Evolutionary conservation across 306 rosid species (phyloP).

Genomic region (Leucaena leucocephala): DNA sequence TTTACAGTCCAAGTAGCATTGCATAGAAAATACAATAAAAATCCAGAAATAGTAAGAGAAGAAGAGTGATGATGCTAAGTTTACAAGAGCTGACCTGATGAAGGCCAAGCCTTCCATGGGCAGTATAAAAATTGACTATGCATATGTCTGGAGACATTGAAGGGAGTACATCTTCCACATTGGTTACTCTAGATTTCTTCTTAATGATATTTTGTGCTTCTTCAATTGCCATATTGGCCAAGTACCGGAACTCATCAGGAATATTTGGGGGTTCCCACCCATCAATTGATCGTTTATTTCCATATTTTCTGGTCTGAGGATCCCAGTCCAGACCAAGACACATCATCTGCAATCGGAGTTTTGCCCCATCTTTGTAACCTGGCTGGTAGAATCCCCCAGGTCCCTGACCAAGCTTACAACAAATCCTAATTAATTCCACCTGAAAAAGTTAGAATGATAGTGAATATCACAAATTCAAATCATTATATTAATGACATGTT

Average conservation of each 20-base stretch:
- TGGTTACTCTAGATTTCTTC: conserved; percentile 1
- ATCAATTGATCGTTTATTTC: conserved; percentile 36
- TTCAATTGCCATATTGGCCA: conserved; percentile 47
- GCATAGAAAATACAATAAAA: background rate
- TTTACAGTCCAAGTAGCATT: background rate
- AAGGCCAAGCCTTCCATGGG: conserved; percentile 64
- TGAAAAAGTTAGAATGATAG: conserved; percentile 23
- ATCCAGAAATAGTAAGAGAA: background rate
- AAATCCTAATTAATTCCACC: conserved; percentile 53
- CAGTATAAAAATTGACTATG: conserved; percentile 67
- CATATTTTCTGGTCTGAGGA: conserved; percentile 62
- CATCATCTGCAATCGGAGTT: conserved; percentile 71
- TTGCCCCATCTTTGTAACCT: conserved; percentile 55
- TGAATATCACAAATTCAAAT: background rate
- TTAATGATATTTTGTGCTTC: conserved; percentile 36
- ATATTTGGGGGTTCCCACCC: conserved; percentile 51
- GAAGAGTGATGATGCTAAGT: background rate
- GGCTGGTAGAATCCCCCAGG: conserved; percentile 77
- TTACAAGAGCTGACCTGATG: conserved; percentile 56
- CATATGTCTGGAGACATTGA: conserved; percentile 67
- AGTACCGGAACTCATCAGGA: conserved; percentile 40
- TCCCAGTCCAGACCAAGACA: conserved; percentile 81
- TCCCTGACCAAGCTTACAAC: conserved; percentile 59
- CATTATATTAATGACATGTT: background rate
- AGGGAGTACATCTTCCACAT: conserved; percentile 55